A percentile compares a stretch with the other conserved stretches of the same genome.
Evolutionary conservation across 345 rosid species (phyloP).

Genomic region (Salix udensis): DNA sequence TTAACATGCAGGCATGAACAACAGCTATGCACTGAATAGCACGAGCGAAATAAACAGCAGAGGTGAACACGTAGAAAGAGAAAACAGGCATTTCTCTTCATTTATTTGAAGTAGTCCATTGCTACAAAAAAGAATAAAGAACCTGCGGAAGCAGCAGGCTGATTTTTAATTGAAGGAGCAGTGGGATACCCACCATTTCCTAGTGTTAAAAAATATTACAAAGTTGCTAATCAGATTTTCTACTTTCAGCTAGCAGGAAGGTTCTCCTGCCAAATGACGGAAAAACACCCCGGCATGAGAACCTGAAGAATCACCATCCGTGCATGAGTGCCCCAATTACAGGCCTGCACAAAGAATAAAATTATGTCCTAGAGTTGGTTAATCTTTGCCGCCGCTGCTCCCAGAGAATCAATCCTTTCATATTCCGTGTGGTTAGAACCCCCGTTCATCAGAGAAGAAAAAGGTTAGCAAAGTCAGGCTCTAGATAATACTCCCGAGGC

Average conservation of each 20-base stretch:
- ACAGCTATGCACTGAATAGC: not conserved
- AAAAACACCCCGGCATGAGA: conserved; percentile 47
- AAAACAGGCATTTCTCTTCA: conserved; percentile 22
- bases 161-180: conserved; percentile 11
- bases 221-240: conserved; percentile 29
- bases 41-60: not conserved
- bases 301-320: conserved; percentile 46
- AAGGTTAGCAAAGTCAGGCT: conserved; percentile 51
- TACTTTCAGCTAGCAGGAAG: conserved; percentile 39
- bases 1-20: too few species aligned
- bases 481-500: conserved; percentile 29
- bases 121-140: conserved; percentile 44
- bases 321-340: conserved; percentile 32
- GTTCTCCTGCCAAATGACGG: conserved; percentile 46
- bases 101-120: conserved; percentile 31
- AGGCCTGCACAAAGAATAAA: conserved; percentile 62
- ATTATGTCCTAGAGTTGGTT: conserved; percentile 45
- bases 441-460: conserved; percentile 41
- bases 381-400: conserved; percentile 36
- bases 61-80: not conserved
- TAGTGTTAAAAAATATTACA: conserved; percentile 33
- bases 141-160: conserved; percentile 38
- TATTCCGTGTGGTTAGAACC: conserved; percentile 45
- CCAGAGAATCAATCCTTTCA: conserved; percentile 34
- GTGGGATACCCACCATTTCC: conserved; percentile 31